Conservation (phyloP, 345 rosid genomes). For the Camelina hispida region DNA sequence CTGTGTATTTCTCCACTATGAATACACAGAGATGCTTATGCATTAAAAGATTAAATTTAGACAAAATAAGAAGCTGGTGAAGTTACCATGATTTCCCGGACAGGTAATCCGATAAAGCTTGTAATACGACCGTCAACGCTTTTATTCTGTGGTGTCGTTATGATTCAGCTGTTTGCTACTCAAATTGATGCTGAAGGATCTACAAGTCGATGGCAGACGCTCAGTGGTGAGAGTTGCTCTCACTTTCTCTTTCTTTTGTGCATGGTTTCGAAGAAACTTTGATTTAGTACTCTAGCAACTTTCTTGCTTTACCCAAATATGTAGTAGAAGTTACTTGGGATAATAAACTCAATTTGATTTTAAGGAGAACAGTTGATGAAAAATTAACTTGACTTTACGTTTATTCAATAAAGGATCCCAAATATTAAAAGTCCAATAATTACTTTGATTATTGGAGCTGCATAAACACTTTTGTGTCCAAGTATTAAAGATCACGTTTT, state of each 20-base stretch:
- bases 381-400: not conserved
- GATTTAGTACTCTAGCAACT: not conserved
- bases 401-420: not conserved
- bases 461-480: not conserved
- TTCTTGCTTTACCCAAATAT: not conserved
- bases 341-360: not conserved
- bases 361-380: not conserved
- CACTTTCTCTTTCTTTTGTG: not conserved
- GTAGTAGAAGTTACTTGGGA: not conserved
- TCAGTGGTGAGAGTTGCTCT: conserved; percentile 47
- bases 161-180: conserved; percentile 37
- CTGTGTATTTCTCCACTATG: not conserved
- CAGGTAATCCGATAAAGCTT: not conserved
- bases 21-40: not conserved
- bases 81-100: not conserved
- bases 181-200: conserved; percentile 56
- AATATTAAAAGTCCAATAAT: not conserved
- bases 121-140: not conserved
- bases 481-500: not conserved
- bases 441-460: not conserved
- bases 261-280: not conserved
- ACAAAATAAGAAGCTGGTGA: not conserved
- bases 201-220: conserved; percentile 49
- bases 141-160: conserved; percentile 31
- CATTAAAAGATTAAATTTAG: too few relatives aligned